These are phyloP conservation scores for Aquilaria yunnanensis DNA, from an alignment of 345 rosid species.

Conservation along the genomic window DNA sequence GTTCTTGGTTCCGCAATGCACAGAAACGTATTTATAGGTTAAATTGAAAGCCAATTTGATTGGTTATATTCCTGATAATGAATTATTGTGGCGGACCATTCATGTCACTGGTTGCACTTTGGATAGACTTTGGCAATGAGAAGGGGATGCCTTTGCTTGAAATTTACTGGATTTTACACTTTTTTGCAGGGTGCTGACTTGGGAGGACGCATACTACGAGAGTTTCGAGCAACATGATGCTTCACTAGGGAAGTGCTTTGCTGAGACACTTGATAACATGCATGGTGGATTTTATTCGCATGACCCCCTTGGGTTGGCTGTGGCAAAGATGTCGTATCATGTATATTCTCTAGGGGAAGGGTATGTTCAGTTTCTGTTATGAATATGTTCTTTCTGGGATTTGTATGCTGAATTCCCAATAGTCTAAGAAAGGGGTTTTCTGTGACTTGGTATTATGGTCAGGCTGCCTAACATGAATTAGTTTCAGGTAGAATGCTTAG, in stretches of 20 bases:
- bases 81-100: too few species aligned
- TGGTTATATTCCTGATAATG: too few species aligned
- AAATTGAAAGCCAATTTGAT: too few species aligned
- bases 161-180: slow-evolving; percentile 7
- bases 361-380: slow-evolving; percentile 34
- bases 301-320: slow-evolving; percentile 66
- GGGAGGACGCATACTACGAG: slow-evolving; percentile 84
- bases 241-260: slow-evolving; percentile 31
- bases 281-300: slow-evolving; percentile 28
- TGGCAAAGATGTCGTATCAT: slow-evolving; percentile 87
- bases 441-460: too few species aligned
- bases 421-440: neutral
- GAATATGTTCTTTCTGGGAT: slow-evolving; percentile 2
- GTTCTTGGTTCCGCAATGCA: too few species aligned
- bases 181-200: slow-evolving; percentile 70
- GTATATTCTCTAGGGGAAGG: slow-evolving; percentile 90
- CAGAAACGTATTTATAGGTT: too few species aligned
- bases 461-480: too few species aligned
- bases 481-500: too few species aligned
- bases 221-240: slow-evolving; percentile 33
- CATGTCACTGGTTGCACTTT: neutral
- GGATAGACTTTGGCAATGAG: neutral
- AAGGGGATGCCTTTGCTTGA: neutral
- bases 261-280: slow-evolving; percentile 31
- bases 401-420: neutral